Conservation (phyloP, 169 alveolate genomes). For the Cryptosporidium sp. region DNA sequence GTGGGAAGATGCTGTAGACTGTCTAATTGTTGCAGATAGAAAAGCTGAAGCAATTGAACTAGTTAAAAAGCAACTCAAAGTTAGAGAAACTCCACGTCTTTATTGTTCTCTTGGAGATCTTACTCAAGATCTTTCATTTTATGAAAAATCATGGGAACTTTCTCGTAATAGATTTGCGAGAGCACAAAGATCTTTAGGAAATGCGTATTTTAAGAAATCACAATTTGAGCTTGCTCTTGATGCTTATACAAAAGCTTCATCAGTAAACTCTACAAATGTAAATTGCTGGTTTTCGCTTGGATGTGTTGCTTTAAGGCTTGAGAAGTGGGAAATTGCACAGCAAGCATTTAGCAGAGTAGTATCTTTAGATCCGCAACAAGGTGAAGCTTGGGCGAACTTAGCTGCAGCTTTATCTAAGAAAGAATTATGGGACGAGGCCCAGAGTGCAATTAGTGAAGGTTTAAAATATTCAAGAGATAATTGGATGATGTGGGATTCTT, state of each 20-base stretch:
- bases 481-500: constrained; percentile 92
- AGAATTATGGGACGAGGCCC: constrained; percentile 88
- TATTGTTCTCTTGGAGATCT: constrained; percentile 90
- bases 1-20: constrained; percentile 92
- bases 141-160: constrained; percentile 90
- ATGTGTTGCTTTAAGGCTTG: constrained; percentile 87
- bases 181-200: constrained; percentile 91
- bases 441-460: constrained; percentile 88
- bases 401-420: constrained; percentile 87
- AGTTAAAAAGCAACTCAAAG: constrained; percentile 83
- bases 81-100: constrained; percentile 87
- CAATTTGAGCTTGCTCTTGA: constrained; percentile 82
- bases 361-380: constrained; percentile 86
- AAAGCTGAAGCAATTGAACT: constrained; percentile 84
- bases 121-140: constrained; percentile 82
- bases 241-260: constrained; percentile 86
- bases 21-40: constrained; percentile 87
- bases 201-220: constrained; percentile 77
- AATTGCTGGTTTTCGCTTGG: constrained; percentile 90
- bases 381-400: constrained; percentile 94
- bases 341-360: constrained; percentile 87
- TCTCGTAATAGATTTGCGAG: constrained; percentile 86
- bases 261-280: constrained; percentile 86
- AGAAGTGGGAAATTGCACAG: constrained; percentile 83
- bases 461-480: constrained; percentile 84